Conservation (phyloP, 2,329 filamentous ascomycete genomes). For the Aspergillus transmontanensis region DNA sequence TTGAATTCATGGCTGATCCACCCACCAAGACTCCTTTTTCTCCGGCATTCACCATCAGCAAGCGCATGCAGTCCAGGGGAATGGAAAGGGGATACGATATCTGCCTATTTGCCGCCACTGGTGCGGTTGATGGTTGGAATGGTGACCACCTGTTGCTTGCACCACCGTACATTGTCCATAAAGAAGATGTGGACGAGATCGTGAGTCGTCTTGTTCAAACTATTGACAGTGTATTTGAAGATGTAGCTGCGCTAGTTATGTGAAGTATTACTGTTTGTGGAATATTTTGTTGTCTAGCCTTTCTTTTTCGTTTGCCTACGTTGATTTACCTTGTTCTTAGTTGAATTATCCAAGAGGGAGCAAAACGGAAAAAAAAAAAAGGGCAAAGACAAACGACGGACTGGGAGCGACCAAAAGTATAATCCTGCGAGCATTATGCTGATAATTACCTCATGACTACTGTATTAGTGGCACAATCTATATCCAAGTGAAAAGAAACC, state of each 20-base stretch:
- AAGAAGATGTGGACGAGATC: conserved; percentile 6
- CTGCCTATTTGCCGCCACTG: conserved; percentile 8
- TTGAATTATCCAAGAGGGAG: not conserved
- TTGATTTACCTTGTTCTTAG: not conserved
- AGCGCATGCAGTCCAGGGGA: conserved; percentile 5
- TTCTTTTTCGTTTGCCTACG: not conserved
- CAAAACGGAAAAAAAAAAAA: too few species aligned
- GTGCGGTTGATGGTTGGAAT: conserved; percentile 41
- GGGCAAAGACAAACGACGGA: too few species aligned
- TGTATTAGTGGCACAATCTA: too few species aligned
- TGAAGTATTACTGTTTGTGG: not conserved
- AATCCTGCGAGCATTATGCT: too few species aligned
- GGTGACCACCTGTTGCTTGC: conserved; percentile 38
- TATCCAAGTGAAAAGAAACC: too few species aligned
- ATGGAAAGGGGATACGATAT: conserved; percentile 12
- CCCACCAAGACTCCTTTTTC: conserved; percentile 13
- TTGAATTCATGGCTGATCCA: conserved; percentile 26
- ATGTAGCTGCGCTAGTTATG: not conserved
- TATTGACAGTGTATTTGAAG: conserved; percentile 6
- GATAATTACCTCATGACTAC: too few species aligned
- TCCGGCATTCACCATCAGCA: not conserved
- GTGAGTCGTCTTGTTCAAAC: not conserved
- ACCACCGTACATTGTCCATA: conserved; percentile 5
- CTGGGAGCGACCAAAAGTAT: too few species aligned
- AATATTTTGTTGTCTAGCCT: not conserved